phyloP scores from a whole-genome alignment of 225 moss, liverwort and hornwort genomes.

The Pleurozium schreberi region DNA sequence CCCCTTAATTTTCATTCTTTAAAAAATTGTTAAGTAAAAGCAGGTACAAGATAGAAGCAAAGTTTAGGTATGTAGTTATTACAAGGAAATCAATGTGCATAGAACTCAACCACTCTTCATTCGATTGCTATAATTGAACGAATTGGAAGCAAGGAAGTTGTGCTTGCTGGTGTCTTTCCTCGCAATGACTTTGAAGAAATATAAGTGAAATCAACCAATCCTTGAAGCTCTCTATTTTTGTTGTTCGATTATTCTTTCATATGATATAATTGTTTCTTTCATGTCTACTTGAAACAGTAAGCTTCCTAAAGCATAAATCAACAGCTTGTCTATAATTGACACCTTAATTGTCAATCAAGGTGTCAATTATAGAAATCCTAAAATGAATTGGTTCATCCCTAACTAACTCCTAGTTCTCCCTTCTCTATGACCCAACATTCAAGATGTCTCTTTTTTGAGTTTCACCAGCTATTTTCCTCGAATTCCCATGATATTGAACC shows the following conservation, averaged over 20 bases:
- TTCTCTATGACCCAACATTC: fast-evolving
- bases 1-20: too few species aligned
- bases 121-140: not conserved
- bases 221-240: not conserved
- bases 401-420: not conserved
- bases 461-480: not conserved
- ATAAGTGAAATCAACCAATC: too few species aligned
- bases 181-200: not conserved
- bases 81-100: not conserved
- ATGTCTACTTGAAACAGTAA: not conserved
- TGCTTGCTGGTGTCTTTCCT: too few species aligned
- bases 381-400: fast-evolving
- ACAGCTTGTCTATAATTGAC: not conserved
- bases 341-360: not conserved
- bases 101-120: not conserved
- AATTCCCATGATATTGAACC: not conserved
- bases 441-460: not conserved
- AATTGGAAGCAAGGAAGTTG: not conserved
- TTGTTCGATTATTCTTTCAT: not conserved
- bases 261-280: not conserved
- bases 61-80: not conserved
- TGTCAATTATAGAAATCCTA: not conserved
- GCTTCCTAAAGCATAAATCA: not conserved
- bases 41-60: too few species aligned
- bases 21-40: too few species aligned